These are phyloP conservation scores for Ammopiptanthus mongolicus DNA, from an alignment of 306 rosid genomes.

Conservation along the genomic window DNA sequence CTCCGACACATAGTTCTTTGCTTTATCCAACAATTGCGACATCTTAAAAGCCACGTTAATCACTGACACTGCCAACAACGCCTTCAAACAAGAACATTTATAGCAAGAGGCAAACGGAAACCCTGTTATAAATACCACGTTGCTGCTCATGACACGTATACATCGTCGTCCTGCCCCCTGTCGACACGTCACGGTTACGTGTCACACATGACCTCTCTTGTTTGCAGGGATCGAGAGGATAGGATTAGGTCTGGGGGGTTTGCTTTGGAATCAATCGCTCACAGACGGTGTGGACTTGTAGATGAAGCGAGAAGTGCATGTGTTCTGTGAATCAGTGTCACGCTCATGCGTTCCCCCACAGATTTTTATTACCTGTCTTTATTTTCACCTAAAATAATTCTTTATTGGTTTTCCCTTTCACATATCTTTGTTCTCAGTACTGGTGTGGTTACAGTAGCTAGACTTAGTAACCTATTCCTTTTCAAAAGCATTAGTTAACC, in stretches of 20 bases:
- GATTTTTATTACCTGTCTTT: no score
- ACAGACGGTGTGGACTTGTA: background rate
- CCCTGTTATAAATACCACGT: background rate
- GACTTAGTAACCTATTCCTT: no score
- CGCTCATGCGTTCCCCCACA: no score
- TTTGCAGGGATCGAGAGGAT: background rate
- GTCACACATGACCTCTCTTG: background rate
- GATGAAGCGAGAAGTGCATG: background rate
- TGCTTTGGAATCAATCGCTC: background rate
- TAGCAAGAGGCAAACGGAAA: background rate
- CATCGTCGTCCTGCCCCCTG: background rate
- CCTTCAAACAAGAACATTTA: background rate
- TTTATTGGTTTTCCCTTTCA: no score
- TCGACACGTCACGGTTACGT: conserved; percentile 18
- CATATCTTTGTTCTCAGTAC: no score
- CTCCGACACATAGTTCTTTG: conserved; percentile 47
- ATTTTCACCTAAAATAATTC: no score
- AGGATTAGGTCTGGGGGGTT: background rate
- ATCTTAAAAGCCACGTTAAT: conserved; percentile 8
- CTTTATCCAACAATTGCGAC: conserved; percentile 55
- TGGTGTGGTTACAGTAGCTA: no score
- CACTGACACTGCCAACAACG: background rate
- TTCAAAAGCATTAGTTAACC: no score
- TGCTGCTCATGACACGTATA: conserved; percentile 7
- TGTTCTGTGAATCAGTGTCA: background rate